Evolutionary conservation across 768 basidiomycete genomes (phyloP).

Genomic region (Macrolepiota albuminosa): DNA sequence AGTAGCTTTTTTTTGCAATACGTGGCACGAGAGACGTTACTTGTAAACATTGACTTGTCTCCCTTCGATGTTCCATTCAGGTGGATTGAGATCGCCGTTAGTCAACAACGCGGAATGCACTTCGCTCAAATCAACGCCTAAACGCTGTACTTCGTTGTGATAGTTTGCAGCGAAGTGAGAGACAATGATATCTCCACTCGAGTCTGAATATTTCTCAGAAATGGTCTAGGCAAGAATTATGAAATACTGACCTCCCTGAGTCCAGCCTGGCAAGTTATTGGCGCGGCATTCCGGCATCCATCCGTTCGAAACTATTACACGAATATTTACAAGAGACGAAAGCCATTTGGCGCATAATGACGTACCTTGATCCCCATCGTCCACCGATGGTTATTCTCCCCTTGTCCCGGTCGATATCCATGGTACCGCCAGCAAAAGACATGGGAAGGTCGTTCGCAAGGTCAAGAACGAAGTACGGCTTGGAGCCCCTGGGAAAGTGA

Average conservation of each 20-base stretch:
- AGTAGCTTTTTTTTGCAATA: too few species aligned
- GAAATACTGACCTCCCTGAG: slow-evolving; percentile 51
- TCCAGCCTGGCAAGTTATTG: slow-evolving; percentile 70
- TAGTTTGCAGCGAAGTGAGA: slow-evolving; percentile 67
- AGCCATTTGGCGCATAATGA: background rate
- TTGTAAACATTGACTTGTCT: slow-evolving; percentile 68
- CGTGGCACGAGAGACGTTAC: slow-evolving; percentile 27
- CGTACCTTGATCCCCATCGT: slow-evolving; percentile 54
- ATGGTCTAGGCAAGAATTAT: background rate
- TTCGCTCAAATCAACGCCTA: slow-evolving; percentile 60
- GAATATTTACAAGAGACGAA: background rate
- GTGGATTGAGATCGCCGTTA: slow-evolving; percentile 61
- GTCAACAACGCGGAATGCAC: slow-evolving; percentile 57
- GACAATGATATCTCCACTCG: slow-evolving; percentile 62
- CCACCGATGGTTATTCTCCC: slow-evolving; percentile 64
- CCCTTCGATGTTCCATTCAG: slow-evolving; percentile 66
- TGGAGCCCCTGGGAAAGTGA: slow-evolving; percentile 61
- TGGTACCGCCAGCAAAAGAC: slow-evolving; percentile 56
- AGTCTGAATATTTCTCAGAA: slow-evolving; percentile 29
- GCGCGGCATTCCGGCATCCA: slow-evolving; percentile 74
- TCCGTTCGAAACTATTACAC: slow-evolving; percentile 52
- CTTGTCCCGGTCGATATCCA: slow-evolving; percentile 53
- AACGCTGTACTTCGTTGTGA: slow-evolving; percentile 54
- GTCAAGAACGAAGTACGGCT: slow-evolving; percentile 64
- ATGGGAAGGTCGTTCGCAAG: slow-evolving; percentile 60